Evolutionary conservation across 805 yeast genomes (phyloP).

Genomic region (Kuraishia borneana): DNA sequence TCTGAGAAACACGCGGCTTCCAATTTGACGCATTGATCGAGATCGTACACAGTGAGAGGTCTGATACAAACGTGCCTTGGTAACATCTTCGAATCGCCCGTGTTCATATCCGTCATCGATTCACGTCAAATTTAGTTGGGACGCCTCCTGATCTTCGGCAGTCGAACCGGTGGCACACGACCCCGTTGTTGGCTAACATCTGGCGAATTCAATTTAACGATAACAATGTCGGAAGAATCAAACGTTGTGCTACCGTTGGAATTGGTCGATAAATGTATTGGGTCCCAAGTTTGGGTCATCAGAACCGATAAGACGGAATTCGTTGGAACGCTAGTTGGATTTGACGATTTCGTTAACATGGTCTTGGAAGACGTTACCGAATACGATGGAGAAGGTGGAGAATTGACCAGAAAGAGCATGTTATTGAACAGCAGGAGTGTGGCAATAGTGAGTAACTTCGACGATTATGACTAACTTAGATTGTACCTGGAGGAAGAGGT

Average conservation of each 20-base stretch:
- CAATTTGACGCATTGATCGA: conserved; percentile 45
- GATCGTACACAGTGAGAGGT: conserved; percentile 70
- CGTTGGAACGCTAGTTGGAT: conserved; percentile 81
- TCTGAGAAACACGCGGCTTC: conserved; percentile 65
- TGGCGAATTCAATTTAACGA: no score
- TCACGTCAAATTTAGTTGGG: no score
- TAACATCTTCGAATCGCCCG: neutral
- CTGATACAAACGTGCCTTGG: conserved; percentile 60
- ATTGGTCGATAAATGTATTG: conserved; percentile 79
- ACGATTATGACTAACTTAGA: conserved; percentile 8
- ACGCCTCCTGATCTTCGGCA: no score
- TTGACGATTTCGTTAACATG: conserved; percentile 91
- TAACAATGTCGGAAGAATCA: conserved; percentile 2
- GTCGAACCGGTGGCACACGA: no score
- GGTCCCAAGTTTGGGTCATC: conserved; percentile 66
- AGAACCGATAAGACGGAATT: conserved; percentile 62
- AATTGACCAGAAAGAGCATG: conserved; percentile 41
- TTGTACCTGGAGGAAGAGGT: neutral
- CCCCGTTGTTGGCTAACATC: no score
- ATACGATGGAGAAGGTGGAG: conserved; percentile 29
- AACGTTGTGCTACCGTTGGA: conserved; percentile 55
- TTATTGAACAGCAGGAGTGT: conserved; percentile 63
- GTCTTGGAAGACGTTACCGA: conserved; percentile 78
- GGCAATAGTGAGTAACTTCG: conserved; percentile 40
- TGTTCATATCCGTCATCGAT: no score